Percentiles rank a stretch among this genome's conserved stretches.
These are phyloP conservation scores for Elsinoe australis DNA, from an alignment of 2,329 filamentous ascomycete genomes.

Conservation along the genomic window DNA sequence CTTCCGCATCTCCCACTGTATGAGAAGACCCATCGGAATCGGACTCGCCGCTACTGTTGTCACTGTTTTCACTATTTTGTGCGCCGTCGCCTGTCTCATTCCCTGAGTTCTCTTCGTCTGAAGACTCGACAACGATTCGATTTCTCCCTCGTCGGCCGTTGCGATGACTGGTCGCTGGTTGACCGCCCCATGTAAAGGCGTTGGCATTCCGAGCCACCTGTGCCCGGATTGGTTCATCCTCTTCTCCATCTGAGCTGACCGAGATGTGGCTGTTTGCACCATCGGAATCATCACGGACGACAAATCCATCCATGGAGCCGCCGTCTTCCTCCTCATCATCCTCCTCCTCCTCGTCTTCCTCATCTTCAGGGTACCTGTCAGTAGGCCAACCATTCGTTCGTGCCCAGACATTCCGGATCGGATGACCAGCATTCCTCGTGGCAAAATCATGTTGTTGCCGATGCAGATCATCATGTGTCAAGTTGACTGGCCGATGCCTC, in stretches of 20 bases:
- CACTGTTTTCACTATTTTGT: no score
- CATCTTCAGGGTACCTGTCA: constrained; percentile 12
- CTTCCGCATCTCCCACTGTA: no score
- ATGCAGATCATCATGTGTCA: no score
- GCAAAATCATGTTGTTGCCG: not conserved
- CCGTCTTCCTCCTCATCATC: constrained; percentile 20
- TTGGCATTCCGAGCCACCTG: not conserved
- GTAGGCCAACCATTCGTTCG: not conserved
- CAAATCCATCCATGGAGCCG: constrained; percentile 18
- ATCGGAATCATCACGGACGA: constrained; percentile 23
- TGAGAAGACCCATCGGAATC: no score
- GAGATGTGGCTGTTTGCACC: not conserved
- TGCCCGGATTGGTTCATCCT: not conserved
- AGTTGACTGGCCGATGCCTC: no score
- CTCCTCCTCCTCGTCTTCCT: constrained; percentile 20
- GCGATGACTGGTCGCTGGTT: not conserved
- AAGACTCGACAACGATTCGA: no score
- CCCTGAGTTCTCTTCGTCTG: no score
- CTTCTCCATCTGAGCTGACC: constrained; percentile 6
- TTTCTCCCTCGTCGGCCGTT: no score
- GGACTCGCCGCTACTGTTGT: no score
- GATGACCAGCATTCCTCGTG: not conserved
- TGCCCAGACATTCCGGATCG: not conserved
- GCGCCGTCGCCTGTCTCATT: no score
- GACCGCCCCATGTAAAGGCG: not conserved